Evolutionary conservation across 345 rosid species (phyloP), one percentile per base, ranked within the genome.

Genomic region (Populus davidiana): DNA sequence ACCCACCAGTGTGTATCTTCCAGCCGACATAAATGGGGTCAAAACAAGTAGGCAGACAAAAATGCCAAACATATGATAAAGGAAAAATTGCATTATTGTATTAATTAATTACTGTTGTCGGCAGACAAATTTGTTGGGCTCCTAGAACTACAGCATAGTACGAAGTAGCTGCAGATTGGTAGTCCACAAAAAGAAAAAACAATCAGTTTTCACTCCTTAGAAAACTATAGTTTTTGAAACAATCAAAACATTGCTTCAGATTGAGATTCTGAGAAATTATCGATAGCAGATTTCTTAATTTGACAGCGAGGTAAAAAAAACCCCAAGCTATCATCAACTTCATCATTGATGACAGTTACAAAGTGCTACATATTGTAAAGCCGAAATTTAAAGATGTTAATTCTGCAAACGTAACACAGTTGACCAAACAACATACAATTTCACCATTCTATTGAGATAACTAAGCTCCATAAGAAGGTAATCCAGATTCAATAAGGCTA

Each of bases 321-420:
- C 1, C 56, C n/a, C 18, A 6, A 27, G 5, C 13, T 59, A 61
- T 18, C 20, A 21, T 70, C 67, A 11, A 36, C 29, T 17, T 77
- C 7, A 27, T 43, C 69, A 77, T 39, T 41, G 29, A 21, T 31
- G 23, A 76, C 63, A 61, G 72, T 79, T 61, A 38, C 59, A 75
- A 67, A 41, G 11, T 23, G 29, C 49, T 17, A 7, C 17, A 61
- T 50, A 5, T 39, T 33, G 33, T 31, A 13, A 31, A 25, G 8
- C 6, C 31, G 16, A 14, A 79, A 52, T 11, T 8, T 68, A 12
- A 23, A 18, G 23, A 25, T n/a, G 36, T 21, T 38, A 69, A 23
- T 25, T 39, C 27, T 36, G 63, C 12, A 44, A 6, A 76, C 6
- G 27, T 21, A 31, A 62, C 21, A 17, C 43, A 29, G 31, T 50